A percentile compares a stretch with the other conserved stretches of the same genome.
Evolutionary conservation across 441 rosid species (phyloP).

Genomic region (Mallotus repandus): DNA sequence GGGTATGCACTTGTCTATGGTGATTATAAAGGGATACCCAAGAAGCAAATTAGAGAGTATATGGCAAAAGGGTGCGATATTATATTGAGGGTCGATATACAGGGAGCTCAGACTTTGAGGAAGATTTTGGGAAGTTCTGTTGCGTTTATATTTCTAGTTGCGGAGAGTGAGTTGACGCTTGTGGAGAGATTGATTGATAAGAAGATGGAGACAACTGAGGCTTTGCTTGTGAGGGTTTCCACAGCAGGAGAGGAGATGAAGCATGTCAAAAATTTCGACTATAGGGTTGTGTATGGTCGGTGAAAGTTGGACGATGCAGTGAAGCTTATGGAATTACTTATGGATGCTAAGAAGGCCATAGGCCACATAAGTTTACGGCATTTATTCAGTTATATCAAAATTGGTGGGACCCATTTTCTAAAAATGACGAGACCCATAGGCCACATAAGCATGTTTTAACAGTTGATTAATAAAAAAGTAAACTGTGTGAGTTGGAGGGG

Average conservation of each 20-base stretch:
- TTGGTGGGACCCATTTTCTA: no score
- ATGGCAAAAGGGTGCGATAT: constrained; percentile 73
- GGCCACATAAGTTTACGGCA: no score
- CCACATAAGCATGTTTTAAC: no score
- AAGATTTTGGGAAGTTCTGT: constrained; percentile 57
- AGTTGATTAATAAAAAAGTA: no score
- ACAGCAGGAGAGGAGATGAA: constrained; percentile 85
- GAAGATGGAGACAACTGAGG: constrained; percentile 75
- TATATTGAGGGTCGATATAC: constrained; percentile 85
- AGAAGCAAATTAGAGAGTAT: constrained; percentile 53
- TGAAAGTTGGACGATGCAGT: constrained; percentile 79
- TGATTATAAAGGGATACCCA: constrained; percentile 86
- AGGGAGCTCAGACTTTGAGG: constrained; percentile 76
- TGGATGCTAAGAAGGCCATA: constrained; percentile 93
- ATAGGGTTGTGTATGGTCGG: constrained; percentile 73
- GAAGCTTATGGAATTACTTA: constrained; percentile 59
- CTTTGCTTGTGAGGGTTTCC: constrained; percentile 71
- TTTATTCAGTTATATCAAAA: no score
- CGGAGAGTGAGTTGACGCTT: constrained; percentile 76
- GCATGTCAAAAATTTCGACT: constrained; percentile 65
- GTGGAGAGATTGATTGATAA: constrained; percentile 83
- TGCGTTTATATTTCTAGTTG: constrained; percentile 76
- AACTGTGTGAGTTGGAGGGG: no score
- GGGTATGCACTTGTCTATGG: constrained; percentile 91
- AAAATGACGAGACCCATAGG: no score